Base-by-base conservation (phyloP, 495 filamentous ascomycete genomes). In the Penicillium nucicola region DNA sequence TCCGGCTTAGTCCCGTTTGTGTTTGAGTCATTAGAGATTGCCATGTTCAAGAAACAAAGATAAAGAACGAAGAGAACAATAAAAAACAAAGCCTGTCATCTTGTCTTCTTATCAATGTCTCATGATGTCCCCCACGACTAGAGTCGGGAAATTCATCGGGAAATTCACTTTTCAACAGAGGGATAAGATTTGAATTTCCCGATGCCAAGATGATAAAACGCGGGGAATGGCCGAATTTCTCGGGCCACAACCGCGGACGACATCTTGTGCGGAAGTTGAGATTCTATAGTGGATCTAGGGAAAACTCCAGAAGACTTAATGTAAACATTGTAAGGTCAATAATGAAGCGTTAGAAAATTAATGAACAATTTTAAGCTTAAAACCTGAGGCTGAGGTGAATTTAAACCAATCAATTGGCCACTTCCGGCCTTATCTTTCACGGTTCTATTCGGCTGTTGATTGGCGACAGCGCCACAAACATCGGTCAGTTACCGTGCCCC, bases 131-230 rank as follows among this genome's bases (percentile, higher is more conserved):
- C 25, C 25, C 25, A 7, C 25, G 25, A 28, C 25, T 28, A 28
- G 25, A 28, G 18, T n/a, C 32, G 25, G 33, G 17, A 18, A 37
- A 17, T 10, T n/a, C 48, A 17, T 54, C 52, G 52, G 52, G 42
- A 57, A 53, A 37, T 57, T 37, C 20, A 22, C 54, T 39, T 50
- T 11, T 17, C 15, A 41, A 23, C 33, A 37, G 14, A 38, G 28
- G 30, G 17, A 13, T 17, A 20, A 22, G 14, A 37, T 39, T 41
- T 4, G 1, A 19, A 42, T 49, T 54, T 44, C 20, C 52, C 52
- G 52, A 54, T 44, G 52, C 52, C 52, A 54, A 54, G 52, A 49
- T 23, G 39, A 49, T 42, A 49, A 49, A 49, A 42, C 33, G 52
- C 52, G 52, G 52, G 52, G 52, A 54, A 54, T 14, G 0, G 17